phyloP scores from a whole-genome alignment of 257 asterid species.

The Solanum sitiens region DNA sequence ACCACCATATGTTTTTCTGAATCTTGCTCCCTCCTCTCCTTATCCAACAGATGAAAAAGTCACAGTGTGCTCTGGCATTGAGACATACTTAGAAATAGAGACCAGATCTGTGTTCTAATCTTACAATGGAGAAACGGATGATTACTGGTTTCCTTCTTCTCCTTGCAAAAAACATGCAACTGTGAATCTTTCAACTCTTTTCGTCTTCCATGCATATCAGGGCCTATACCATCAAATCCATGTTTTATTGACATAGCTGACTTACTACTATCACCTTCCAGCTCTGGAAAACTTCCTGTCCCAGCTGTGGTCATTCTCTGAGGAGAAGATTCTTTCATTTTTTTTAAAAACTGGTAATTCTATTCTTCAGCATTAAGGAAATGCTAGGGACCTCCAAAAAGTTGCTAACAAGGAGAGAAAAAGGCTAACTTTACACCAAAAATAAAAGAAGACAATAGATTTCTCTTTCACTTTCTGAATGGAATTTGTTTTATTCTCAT shows the following conservation, averaged over 20 bases:
- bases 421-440: not conserved
- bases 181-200: not conserved
- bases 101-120: not conserved
- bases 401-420: not conserved
- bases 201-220: not conserved
- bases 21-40: not conserved
- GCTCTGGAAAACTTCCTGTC: not conserved
- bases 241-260: not conserved
- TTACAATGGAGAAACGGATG: not conserved
- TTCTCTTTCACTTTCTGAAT: not conserved
- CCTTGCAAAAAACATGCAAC: not conserved
- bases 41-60: not conserved
- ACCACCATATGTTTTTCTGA: not conserved
- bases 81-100: not conserved
- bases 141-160: not conserved
- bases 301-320: not conserved
- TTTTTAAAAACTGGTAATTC: not conserved
- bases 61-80: not conserved
- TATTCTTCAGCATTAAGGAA: not conserved
- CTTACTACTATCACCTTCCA: not conserved
- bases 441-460: not conserved
- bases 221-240: not conserved
- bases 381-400: not conserved
- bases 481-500: not conserved
- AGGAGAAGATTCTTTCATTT: not conserved